phyloP scores from a whole-genome alignment of 2,329 filamentous ascomycete species.

The Cordyceps militaris region DNA sequence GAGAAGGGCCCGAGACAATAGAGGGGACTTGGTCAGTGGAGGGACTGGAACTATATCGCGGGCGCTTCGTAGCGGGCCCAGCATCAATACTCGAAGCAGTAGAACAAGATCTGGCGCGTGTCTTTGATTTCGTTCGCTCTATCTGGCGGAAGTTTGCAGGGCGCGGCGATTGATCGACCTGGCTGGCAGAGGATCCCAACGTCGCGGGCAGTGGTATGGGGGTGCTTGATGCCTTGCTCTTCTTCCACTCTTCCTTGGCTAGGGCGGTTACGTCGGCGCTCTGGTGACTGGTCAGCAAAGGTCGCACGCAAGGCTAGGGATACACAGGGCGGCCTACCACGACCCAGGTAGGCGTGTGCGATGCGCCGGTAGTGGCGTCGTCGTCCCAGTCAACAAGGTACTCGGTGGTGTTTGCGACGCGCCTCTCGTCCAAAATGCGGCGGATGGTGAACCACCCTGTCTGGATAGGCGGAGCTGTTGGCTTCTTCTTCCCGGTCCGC shows the following conservation, averaged over 20 bases:
- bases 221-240: slow-evolving; percentile 16
- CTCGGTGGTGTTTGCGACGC: slow-evolving; percentile 20
- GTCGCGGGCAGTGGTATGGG: neutral
- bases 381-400: slow-evolving; percentile 35
- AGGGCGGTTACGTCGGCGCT: slow-evolving; percentile 25
- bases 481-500: slow-evolving; percentile 8
- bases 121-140: slow-evolving; percentile 12
- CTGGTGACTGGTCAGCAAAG: slow-evolving; percentile 14
- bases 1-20: slow-evolving; percentile 22
- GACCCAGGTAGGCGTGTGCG: slow-evolving; percentile 30
- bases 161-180: slow-evolving; percentile 21
- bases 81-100: neutral
- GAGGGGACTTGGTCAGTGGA: slow-evolving; percentile 26
- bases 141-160: slow-evolving; percentile 23
- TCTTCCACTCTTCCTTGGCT: slow-evolving; percentile 29
- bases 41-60: slow-evolving; percentile 18
- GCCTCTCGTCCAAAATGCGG: slow-evolving; percentile 30
- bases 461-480: slow-evolving; percentile 16
- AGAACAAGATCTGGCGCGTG: neutral
- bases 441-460: slow-evolving; percentile 29
- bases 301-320: neutral
- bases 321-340: slow-evolving; percentile 8
- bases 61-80: slow-evolving; percentile 19
- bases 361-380: slow-evolving; percentile 25
- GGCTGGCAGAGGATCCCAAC: neutral